phyloP scores from a whole-genome alignment of 192 early-diverging fungal species.

The Entomortierella parvispora region DNA sequence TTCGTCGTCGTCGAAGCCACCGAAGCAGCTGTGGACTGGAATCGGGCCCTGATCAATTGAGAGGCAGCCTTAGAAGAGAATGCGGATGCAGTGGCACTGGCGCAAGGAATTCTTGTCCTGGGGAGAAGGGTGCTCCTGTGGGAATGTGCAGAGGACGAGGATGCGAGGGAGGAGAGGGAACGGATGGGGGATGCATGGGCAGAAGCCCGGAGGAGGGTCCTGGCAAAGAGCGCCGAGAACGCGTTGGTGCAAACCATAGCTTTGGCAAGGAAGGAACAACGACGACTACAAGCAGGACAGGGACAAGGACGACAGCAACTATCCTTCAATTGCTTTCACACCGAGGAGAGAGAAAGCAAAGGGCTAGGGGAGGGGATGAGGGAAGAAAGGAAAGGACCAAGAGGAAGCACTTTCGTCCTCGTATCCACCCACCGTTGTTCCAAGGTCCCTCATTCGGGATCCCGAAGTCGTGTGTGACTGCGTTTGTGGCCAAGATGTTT shows the following conservation, averaged over 20 bases:
- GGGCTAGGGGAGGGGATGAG: background rate
- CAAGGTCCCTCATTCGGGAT: no score
- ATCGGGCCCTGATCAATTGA: conserved; percentile 39
- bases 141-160: conserved; percentile 13
- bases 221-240: conserved; percentile 35
- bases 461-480: no score
- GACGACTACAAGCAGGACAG: no score
- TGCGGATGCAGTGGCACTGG: conserved; percentile 1
- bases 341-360: background rate
- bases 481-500: no score
- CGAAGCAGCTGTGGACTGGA: conserved; percentile 37
- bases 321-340: background rate
- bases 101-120: background rate
- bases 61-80: conserved; percentile 5
- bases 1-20: conserved; percentile 13
- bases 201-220: conserved; percentile 32
- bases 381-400: conserved; percentile 1
- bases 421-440: no score
- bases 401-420: background rate
- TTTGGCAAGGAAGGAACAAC: background rate
- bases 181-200: conserved; percentile 4
- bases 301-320: background rate
- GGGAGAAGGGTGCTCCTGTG: background rate
- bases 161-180: background rate
- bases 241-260: conserved; percentile 47